Evolutionary conservation across 2,329 filamentous ascomycete species (phyloP), one percentile per base, ranked within the genome.

Genomic region (Pseudocercospora eumusae): DNA sequence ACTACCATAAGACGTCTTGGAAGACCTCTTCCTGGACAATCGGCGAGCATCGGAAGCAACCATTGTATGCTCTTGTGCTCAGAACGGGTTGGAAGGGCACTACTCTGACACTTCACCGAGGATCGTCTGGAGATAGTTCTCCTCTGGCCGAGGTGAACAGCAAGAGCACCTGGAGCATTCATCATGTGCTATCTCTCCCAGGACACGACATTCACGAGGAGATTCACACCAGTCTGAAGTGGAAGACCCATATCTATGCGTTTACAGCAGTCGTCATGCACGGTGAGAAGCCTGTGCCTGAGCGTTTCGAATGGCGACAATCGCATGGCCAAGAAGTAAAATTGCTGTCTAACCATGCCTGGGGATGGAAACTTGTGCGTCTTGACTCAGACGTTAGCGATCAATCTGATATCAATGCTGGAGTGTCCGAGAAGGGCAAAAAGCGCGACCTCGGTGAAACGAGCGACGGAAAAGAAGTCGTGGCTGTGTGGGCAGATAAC

Each of bases 401-500:
- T 50, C 45, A 50, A 23, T 15, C 20, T n/a, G 9, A 27, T 10
- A 11, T 23, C 21, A 25, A 10, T 1, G 25, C 27, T 7, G 49
- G 33, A 53, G 25, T 28, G 21, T 53, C 49, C 27, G 50, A 54
- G 36, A 36, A 55, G 27, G 44, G 57, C 28, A 52, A 59, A 53
- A 56, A 60, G 18, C 56, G 52, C 42, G 55, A 53, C 53, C 54
- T 57, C 49, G 63, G 40, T 33, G 59, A 52, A 50, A 64, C 60
- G 8, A 66, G 64, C 27, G 66, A 64, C 53, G 66, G 65, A 11
- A 64, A 64, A 25, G 66, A 68, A 45, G 58, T 64, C 8, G 65
- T 68, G 0, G 65, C 66, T 10, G 66, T 64, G 3, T 68, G 63
- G 62, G 66, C 64, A 15, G 64, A 65, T n/a, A 62, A 62, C 15